Evolutionary conservation across 129 eudicot species (phyloP).

Genomic region (Chrysanthemum seticuspe): DNA sequence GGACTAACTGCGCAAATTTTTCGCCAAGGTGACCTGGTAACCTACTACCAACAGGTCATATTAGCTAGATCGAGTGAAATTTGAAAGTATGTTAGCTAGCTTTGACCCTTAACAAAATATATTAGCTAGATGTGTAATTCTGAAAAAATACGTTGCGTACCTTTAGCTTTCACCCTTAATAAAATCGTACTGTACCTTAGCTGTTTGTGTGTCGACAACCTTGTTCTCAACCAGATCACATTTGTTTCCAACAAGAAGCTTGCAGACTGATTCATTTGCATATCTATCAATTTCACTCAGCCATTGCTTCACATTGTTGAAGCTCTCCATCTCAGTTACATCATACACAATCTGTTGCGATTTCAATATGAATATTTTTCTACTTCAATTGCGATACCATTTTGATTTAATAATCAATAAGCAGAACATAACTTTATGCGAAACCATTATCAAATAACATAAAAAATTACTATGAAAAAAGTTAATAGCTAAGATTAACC

Average conservation of each 20-base stretch:
- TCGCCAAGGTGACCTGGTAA: too few species aligned
- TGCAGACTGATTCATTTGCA: slow-evolving; percentile 94
- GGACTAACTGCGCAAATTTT: too few species aligned
- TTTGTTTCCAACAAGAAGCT: slow-evolving; percentile 97
- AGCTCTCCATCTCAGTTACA: slow-evolving; percentile 98
- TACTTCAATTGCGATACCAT: slow-evolving; percentile 7
- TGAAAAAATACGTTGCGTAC: too few species aligned
- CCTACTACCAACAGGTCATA: too few species aligned
- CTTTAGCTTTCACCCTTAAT: too few species aligned
- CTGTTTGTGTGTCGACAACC: slow-evolving; percentile 86
- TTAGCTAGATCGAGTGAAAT: too few species aligned
- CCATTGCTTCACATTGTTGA: slow-evolving; percentile 98
- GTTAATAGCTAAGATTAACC: too few species aligned
- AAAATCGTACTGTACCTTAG: slow-evolving; percentile 51
- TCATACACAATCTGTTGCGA: slow-evolving; percentile 84
- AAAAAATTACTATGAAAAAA: neutral
- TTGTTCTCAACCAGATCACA: slow-evolving; percentile 94
- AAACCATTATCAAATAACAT: neutral
- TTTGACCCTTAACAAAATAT: too few species aligned
- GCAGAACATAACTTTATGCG: neutral
- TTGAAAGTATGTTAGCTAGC: too few species aligned
- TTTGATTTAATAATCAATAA: neutral
- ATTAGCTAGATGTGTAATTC: too few species aligned
- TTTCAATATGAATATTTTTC: neutral
- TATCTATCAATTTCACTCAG: slow-evolving; percentile 94